These are phyloP conservation scores for Cymbopogon citratus DNA, from an alignment of 176 grass and related monocot genomes.

Conservation along the genomic window DNA sequence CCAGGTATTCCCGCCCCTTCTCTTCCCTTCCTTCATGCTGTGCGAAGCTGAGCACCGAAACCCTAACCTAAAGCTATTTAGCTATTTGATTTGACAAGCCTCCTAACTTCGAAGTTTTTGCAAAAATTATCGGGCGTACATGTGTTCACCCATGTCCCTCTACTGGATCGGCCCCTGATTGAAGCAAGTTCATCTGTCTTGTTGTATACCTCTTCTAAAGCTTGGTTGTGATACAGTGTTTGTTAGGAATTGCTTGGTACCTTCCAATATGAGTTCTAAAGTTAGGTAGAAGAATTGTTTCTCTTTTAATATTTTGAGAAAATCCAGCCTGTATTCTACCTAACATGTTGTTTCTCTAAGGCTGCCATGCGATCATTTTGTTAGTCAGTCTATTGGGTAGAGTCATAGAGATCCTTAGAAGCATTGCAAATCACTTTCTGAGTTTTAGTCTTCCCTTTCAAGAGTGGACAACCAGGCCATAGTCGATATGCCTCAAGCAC, in stretches of 20 bases:
- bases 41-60: not conserved
- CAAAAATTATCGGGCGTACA: not conserved
- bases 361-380: slow-evolving; percentile 35
- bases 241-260: slow-evolving; percentile 26
- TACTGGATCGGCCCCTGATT: not conserved
- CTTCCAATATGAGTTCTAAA: slow-evolving; percentile 35
- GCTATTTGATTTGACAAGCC: not conserved
- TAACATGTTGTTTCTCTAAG: slow-evolving; percentile 28
- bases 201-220: slow-evolving; percentile 20
- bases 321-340: slow-evolving; percentile 25
- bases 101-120: not conserved
- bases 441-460: slow-evolving; percentile 9
- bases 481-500: slow-evolving; percentile 2
- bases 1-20: not conserved
- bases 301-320: slow-evolving; percentile 24
- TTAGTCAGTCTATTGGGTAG: slow-evolving; percentile 30
- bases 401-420: slow-evolving; percentile 28
- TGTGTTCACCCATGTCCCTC: not conserved
- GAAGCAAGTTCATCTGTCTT: slow-evolving; percentile 20
- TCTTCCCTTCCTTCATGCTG: not conserved
- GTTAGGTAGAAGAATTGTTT: slow-evolving; percentile 32
- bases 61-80: not conserved
- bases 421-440: slow-evolving; percentile 9
- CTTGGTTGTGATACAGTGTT: slow-evolving; percentile 17
- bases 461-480: not conserved